Evolutionary conservation across 1,284 basidiomycete species (phyloP).

Genomic region (Cystobasidium pallidum): DNA sequence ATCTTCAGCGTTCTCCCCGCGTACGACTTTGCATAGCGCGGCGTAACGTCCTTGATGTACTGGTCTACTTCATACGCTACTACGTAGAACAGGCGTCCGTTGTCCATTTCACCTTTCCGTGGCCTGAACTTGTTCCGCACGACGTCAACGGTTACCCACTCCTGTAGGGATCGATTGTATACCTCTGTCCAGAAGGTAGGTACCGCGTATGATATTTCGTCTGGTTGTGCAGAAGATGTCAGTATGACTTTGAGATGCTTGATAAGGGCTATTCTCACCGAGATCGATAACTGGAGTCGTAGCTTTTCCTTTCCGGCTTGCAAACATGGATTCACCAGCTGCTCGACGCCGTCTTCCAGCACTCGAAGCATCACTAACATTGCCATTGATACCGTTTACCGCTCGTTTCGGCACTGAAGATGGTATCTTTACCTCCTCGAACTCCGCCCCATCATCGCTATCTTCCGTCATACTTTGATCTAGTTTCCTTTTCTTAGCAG

Average conservation of each 20-base stretch:
- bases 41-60: slow-evolving; percentile 69
- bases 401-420: slow-evolving; percentile 12
- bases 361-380: slow-evolving; percentile 15
- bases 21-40: slow-evolving; percentile 75
- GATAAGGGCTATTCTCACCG: slow-evolving; percentile 1
- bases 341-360: not conserved
- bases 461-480: slow-evolving; percentile 49
- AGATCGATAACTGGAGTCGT: slow-evolving; percentile 27
- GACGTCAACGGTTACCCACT: slow-evolving; percentile 93
- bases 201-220: slow-evolving; percentile 10
- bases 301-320: slow-evolving; percentile 13
- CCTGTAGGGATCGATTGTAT: slow-evolving; percentile 85
- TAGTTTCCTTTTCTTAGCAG: slow-evolving; percentile 52
- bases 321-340: slow-evolving; percentile 20
- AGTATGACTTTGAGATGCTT: not conserved
- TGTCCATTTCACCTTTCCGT: slow-evolving; percentile 65
- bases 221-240: not conserved
- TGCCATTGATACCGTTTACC: slow-evolving; percentile 5
- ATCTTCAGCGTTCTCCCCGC: slow-evolving; percentile 79
- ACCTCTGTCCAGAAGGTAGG: slow-evolving; percentile 98
- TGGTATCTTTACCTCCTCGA: slow-evolving; percentile 49
- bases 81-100: slow-evolving; percentile 91
- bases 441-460: slow-evolving; percentile 48
- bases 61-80: slow-evolving; percentile 91
- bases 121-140: slow-evolving; percentile 75